Base-by-base conservation (phyloP, 345 rosid species). In the Euphorbia pulcherrima region DNA sequence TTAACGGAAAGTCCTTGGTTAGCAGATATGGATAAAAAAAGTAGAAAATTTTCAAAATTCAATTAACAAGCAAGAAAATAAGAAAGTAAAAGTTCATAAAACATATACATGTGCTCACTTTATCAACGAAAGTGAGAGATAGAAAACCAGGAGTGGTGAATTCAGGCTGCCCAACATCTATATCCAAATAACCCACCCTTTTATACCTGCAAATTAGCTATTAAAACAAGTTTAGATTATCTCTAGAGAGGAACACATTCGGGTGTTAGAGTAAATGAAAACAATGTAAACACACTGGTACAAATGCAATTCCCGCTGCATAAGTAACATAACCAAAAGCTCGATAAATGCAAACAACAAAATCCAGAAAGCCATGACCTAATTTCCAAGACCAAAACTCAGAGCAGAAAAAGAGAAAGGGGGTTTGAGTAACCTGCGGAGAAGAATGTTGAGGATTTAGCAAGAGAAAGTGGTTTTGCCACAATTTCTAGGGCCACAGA, bases 141-240 rank as follows among this genome's bases (percentile, higher is more conserved):
- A 92, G 78, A 61, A 94, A 83, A 50, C 97, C 99, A 67, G 97
- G 93, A 68, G 92, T 66, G 60, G 97, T 87, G 63, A 91, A 92
- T 76, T 94, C 97, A 44, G 99, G 86, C 79, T 94, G 97, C 59
- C 99, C 99, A 72, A 88, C 96, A 81, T 94, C 99, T 0, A 88
- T 83, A 78, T 94, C 97, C 89, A 92, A 85, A 78, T 84, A 94
- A 59, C 88, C 96, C 26, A 88, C 96, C 72, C 78, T 89, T 67
- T 71, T 84, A 73, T 86, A 90, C 72, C 99, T 92, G 87, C 73
- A 75, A 71, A 75, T 33, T 61, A 21, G 59, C 27, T 51, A 17
- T 51, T 28, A 55, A 27, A 21, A 41, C 52, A 62, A 62, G 9
- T 62, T 62, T 33, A 39, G 14, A 41, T 41, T 37, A 44, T 24